Base-by-base conservation (phyloP, 1,139 yeast species). In the Kazachstania sp. region DNA sequence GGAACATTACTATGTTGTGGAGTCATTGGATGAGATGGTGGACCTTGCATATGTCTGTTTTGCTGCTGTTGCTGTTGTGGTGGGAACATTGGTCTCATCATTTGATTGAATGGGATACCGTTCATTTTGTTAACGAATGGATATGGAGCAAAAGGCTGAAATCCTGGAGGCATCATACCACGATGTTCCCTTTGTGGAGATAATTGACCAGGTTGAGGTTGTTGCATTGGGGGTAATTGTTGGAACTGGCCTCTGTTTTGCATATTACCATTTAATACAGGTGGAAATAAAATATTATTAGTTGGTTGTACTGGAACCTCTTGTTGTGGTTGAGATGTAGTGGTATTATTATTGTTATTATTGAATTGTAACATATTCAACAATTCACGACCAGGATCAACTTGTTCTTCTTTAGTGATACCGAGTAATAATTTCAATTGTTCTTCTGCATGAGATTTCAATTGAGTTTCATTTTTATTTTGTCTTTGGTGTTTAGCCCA, bases 301-400 rank as follows among this genome's bases (percentile, higher is more conserved):
- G 8, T 12, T 19, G 5, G 15, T 30, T 13, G n/a, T 34, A 34
- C 11, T 4, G 36, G 36, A n/a, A 34, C 36, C 15, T 15, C 18
- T n/a, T 37, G 29, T 3, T n/a, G 11, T 12, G 23, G 38, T 20
- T 42, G 43, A 30, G 36, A 35, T 3, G 9, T 36, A 20, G 12
- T 32, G 23, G 28, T 31, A 20, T 38, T 18, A 26, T 35, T 15
- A 16, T 37, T 16, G 12, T 40, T 30, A 18, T 26, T 37, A 18
- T 26, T 37, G 4, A 18, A 32, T 34, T 64, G 60, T 51, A 82
- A 69, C 61, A 81, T 74, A 54, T 82, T 78, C 56, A 84, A 72
- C 51, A 84, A 65, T 49, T 81, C 92, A 71, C 92, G 78, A 28
- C 92, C 92, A 3, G 88, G 87, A 63, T 83, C 92, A 29, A 71